Evolutionary conservation across 192 early-diverging fungal genomes (phyloP).

Genomic region (Entomortierella lignicola): DNA sequence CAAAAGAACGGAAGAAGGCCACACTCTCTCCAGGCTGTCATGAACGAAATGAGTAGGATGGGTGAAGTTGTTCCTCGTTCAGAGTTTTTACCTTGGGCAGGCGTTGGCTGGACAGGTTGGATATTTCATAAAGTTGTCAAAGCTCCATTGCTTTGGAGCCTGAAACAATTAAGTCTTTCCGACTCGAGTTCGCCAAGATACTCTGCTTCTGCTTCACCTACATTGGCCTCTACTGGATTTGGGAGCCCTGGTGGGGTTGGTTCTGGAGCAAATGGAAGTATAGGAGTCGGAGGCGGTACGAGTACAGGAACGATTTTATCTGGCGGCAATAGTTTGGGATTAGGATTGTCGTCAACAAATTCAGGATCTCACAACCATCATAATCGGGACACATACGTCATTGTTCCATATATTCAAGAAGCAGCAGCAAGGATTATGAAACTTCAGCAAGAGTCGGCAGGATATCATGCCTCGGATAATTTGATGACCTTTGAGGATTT

Average conservation of each 20-base stretch:
- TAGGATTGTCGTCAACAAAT: conserved; percentile 1
- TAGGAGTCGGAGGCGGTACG: conserved; percentile 12
- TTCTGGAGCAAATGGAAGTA: conserved; percentile 7
- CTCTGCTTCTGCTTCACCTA: conserved; percentile 15
- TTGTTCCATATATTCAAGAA: conserved; percentile 38
- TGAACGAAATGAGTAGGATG: conserved; percentile 35
- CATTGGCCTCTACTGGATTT: conserved; percentile 17
- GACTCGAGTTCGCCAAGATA: conserved; percentile 17
- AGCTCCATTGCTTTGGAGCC: conserved; percentile 41
- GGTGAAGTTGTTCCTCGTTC: conserved; percentile 33
- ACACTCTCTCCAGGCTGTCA: conserved; percentile 24
- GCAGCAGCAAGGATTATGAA: conserved; percentile 38
- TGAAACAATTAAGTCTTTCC: conserved; percentile 40
- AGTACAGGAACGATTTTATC: conserved; percentile 13
- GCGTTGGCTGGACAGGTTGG: conserved; percentile 47
- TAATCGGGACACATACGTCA: conserved; percentile 37
- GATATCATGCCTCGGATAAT: conserved; percentile 33
- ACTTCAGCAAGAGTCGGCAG: conserved; percentile 38
- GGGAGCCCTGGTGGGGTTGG: conserved; percentile 1
- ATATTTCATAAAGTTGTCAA: conserved; percentile 50
- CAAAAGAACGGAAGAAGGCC: conserved; percentile 26
- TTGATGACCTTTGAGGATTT: conserved; percentile 55
- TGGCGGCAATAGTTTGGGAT: conserved; percentile 4
- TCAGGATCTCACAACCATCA: not conserved
- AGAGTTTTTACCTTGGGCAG: conserved; percentile 51